phyloP scores from a whole-genome alignment of 2,329 filamentous ascomycete genomes.

The Xylariales sp. region DNA sequence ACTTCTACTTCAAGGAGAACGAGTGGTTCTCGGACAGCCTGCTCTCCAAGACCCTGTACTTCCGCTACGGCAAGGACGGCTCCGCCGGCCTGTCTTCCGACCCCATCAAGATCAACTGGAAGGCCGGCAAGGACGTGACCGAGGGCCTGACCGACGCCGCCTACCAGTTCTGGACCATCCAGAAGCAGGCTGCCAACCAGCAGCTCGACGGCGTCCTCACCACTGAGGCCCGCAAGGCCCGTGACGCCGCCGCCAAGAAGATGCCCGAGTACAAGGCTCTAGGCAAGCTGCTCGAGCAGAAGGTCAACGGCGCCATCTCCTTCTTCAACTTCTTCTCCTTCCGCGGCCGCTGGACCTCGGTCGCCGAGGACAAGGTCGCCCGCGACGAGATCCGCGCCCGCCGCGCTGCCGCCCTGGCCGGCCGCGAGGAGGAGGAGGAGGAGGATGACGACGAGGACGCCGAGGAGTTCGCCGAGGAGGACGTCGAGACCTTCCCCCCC shows the following conservation, averaged over 20 bases:
- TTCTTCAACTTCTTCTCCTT: constrained; percentile 73
- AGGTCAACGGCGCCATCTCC: constrained; percentile 36
- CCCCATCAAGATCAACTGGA: constrained; percentile 64
- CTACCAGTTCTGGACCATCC: constrained; percentile 39
- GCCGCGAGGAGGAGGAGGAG: constrained; percentile 27
- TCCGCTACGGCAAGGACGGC: constrained; percentile 51
- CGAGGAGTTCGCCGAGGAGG: constrained; percentile 25
- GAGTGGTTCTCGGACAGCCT: constrained; percentile 56
- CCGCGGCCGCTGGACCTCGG: constrained; percentile 53
- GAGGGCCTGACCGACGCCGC: constrained; percentile 59
- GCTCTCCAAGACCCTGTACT: constrained; percentile 65
- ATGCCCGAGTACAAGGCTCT: constrained; percentile 20
- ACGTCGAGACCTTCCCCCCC: constrained; percentile 23
- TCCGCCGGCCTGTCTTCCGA: constrained; percentile 62
- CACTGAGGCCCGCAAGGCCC: constrained; percentile 19
- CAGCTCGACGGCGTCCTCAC: constrained; percentile 23
- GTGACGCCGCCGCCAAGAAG: constrained; percentile 19
- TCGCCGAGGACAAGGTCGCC: constrained; percentile 55
- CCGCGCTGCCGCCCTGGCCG: constrained; percentile 20
- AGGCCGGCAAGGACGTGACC: constrained; percentile 60
- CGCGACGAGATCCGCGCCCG: constrained; percentile 28
- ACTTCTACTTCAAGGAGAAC: constrained; percentile 52
- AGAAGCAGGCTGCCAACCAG: constrained; percentile 4
- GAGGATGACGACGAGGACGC: constrained; percentile 29
- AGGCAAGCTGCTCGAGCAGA: constrained; percentile 15